A percentile compares a stretch with the other conserved stretches of the same genome.
Evolutionary conservation across 192 early-diverging fungal species (phyloP).

Genomic region (Mortierella alpina): DNA sequence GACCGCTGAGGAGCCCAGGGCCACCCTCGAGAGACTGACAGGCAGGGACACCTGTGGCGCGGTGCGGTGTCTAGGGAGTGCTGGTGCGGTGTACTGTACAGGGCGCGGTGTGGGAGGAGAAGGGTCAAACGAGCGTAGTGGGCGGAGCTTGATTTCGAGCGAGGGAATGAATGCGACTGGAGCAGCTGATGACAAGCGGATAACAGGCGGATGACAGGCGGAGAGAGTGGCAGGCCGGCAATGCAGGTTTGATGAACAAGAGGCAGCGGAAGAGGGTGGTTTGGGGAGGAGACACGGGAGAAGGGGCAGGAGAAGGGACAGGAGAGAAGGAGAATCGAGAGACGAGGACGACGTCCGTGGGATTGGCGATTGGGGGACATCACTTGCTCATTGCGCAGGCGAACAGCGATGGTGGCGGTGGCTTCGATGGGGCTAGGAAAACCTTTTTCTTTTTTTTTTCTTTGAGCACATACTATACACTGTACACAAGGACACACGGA

Average conservation of each 20-base stretch:
- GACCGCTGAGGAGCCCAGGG: neutral
- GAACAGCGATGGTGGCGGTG: slow-evolving; percentile 28
- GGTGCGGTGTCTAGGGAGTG: too few relatives aligned
- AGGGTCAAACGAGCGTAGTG: too few relatives aligned
- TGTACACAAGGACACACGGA: neutral
- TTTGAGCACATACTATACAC: neutral
- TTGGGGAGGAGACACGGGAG: neutral
- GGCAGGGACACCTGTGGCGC: too few relatives aligned
- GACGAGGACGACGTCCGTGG: neutral
- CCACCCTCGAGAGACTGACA: too few relatives aligned
- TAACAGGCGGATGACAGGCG: too few relatives aligned
- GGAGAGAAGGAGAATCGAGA: neutral
- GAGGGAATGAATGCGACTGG: too few relatives aligned
- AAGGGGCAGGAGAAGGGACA: neutral
- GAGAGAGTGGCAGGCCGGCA: neutral
- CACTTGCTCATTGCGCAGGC: neutral
- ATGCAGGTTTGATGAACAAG: neutral
- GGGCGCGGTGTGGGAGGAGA: too few relatives aligned
- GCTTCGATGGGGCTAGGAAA: neutral
- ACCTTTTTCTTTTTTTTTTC: neutral
- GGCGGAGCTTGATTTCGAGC: too few relatives aligned
- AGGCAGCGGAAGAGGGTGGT: neutral
- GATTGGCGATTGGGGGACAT: neutral
- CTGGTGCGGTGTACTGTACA: too few relatives aligned
- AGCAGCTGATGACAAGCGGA: too few relatives aligned